These are phyloP conservation scores for Phytophthora pisi DNA, from an alignment of 352 stramenopile genomes.

Conservation along the genomic window DNA sequence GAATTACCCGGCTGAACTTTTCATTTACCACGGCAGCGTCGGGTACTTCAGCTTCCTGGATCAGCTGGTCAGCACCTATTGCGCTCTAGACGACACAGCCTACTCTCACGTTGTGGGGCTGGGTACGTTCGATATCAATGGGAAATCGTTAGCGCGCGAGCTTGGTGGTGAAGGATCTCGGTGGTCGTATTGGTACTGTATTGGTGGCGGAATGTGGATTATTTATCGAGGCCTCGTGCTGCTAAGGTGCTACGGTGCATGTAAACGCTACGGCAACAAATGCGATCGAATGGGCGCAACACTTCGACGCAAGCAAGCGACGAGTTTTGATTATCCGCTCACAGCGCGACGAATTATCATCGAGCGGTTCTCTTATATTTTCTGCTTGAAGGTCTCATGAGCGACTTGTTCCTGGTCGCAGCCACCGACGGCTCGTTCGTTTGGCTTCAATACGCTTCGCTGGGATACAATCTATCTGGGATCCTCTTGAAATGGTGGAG, in stretches of 20 bases:
- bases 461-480: no score
- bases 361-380: not conserved
- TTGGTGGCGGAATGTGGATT: constrained; percentile 8
- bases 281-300: not conserved
- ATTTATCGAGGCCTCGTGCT: constrained; percentile 9
- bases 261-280: constrained; percentile 11
- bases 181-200: constrained; percentile 8
- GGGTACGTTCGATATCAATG: constrained; percentile 16
- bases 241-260: constrained; percentile 4
- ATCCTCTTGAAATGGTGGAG: no score
- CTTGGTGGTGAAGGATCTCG: not conserved
- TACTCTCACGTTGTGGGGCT: constrained; percentile 7
- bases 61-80: constrained; percentile 12
- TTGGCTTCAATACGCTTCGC: no score
- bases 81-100: not conserved
- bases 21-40: constrained; percentile 13
- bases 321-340: constrained; percentile 9
- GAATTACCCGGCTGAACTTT: constrained; percentile 8
- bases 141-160: not conserved
- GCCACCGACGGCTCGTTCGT: no score
- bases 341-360: constrained; percentile 13
- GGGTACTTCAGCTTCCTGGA: constrained; percentile 9
- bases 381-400: no score
- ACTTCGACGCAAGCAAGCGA: constrained; percentile 3
- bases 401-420: no score